Conservation (phyloP, 140 eudicot genomes). For the Cichorium intybus region DNA sequence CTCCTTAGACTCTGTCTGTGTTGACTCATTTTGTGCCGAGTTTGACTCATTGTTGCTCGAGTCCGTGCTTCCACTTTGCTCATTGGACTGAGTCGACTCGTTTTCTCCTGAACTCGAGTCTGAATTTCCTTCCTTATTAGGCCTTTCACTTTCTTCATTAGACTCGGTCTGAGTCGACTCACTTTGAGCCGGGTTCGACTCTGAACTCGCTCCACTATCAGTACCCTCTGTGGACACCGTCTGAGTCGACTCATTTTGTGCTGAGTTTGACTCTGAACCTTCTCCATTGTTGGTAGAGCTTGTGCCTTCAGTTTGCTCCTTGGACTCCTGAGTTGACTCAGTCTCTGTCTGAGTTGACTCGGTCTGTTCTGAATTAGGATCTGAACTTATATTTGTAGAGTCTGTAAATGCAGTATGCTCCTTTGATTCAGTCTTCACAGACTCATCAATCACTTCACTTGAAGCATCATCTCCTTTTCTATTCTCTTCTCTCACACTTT, state of each 20-base stretch:
- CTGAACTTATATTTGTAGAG: slow-evolving; percentile 36
- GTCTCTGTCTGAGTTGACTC: slow-evolving; percentile 29
- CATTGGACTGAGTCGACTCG: slow-evolving; percentile 17
- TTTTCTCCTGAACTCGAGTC: slow-evolving; percentile 36
- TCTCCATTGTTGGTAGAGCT: slow-evolving; percentile 22
- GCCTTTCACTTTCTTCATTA: slow-evolving; percentile 5
- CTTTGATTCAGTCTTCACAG: slow-evolving; percentile 27
- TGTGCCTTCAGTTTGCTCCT: slow-evolving; percentile 19
- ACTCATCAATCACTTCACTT: slow-evolving; percentile 35
- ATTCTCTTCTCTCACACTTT: slow-evolving; percentile 44
- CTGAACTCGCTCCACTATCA: slow-evolving; percentile 16
- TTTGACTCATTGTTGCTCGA: slow-evolving; percentile 14
- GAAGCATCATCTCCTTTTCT: slow-evolving; percentile 40
- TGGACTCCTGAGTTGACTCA: slow-evolving; percentile 25
- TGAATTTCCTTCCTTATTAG: slow-evolving; percentile 29
- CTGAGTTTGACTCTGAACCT: slow-evolving; percentile 36
- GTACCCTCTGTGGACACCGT: slow-evolving; percentile 9
- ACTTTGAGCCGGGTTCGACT: slow-evolving; percentile 31
- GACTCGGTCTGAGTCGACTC: slow-evolving; percentile 22
- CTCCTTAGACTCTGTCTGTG: slow-evolving; percentile 27
- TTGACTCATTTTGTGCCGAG: slow-evolving; percentile 14
- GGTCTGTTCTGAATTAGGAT: slow-evolving; percentile 26
- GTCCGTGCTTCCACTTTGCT: too few relatives aligned
- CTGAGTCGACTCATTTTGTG: slow-evolving; percentile 17
- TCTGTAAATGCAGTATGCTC: slow-evolving; percentile 39